Conservation (phyloP, 2,329 filamentous ascomycete genomes). For the Paraphoma chrysanthemicola region DNA sequence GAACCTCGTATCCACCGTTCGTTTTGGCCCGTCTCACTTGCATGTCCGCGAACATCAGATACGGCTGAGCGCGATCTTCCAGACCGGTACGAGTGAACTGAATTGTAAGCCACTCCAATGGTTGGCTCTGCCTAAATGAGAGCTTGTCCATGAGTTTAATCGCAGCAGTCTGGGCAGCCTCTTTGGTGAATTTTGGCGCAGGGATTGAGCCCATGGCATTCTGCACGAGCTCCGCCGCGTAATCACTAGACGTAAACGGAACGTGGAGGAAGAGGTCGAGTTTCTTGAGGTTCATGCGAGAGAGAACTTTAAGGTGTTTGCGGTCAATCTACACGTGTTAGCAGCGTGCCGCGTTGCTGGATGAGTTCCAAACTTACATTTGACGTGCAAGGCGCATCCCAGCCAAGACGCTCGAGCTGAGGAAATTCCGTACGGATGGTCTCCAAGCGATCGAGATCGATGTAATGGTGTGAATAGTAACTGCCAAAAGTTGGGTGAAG, state of each 20-base stretch:
- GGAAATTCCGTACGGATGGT: conserved; percentile 3
- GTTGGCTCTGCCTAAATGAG: neutral
- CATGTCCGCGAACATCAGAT: neutral
- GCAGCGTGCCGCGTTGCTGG: neutral
- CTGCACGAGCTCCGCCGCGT: neutral
- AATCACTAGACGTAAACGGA: neutral
- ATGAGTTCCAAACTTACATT: neutral
- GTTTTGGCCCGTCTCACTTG: neutral
- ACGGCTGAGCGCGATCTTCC: neutral
- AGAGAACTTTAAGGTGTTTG: conserved; percentile 1
- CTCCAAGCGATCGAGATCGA: neutral
- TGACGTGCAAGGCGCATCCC: neutral
- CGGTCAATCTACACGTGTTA: neutral
- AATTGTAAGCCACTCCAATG: conserved; percentile 6
- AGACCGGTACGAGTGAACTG: conserved; percentile 5
- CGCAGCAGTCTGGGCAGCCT: neutral
- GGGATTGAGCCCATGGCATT: conserved; percentile 3
- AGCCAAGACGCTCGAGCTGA: conserved; percentile 1
- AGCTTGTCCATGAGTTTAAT: conserved; percentile 5
- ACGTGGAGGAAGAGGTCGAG: conserved; percentile 12
- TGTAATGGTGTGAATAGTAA: neutral
- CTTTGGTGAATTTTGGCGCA: neutral
- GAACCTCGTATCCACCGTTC: neutral
- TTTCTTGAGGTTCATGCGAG: conserved; percentile 1
- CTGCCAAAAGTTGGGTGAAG: neutral